Base-by-base conservation (phyloP, 2,329 filamentous ascomycete genomes). In the Rosellinia necatrix region DNA sequence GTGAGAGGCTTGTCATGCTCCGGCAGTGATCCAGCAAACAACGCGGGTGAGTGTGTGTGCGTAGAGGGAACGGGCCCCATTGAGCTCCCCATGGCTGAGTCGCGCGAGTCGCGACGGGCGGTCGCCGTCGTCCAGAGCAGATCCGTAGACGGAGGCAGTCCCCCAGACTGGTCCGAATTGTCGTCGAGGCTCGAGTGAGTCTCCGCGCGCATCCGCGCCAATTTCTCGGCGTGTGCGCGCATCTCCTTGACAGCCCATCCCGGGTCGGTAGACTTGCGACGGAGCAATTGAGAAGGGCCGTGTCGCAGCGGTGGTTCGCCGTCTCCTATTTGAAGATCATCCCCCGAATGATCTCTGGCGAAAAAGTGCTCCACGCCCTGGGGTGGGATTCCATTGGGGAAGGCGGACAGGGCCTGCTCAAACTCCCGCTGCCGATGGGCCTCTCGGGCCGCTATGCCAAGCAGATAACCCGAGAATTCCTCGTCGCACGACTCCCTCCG, bases 211-310 rank as follows among this genome's bases (percentile, higher is more conserved):
- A 79, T 78, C 63, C 80, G 74, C 59, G 85, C 80, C 44, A 86
- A 71, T 64, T 86, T 78, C 64, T 90, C 84, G 48, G 86, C 88
- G 72, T 93, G 88, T 64, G 87, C 82, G 64, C 90, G 88, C 88
- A 94, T 90, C 65, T 91, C 87, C 66, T 87, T 83, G 67, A 94
- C 80, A 69, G 91, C 91, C 86, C 89, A 93, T 54, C 83, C 81
- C 64, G 85, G 79, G 46, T 83, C 81, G 2, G 84, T 87, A 42
- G 84, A 85, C 67, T 86, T 84, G 35, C 84, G 80, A 55, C 83
- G 77, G 22, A 70, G 55, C 37, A 74, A 71, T 47, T 70, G 68
- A 10, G 74, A 76, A 7, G 70, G 53, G 48, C 68, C 64, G 67
- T 73, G 61, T 68, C 60, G 77, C 66, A 54, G 71, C 63, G 17